phyloP scores from a whole-genome alignment of 805 yeast species.

The Lipomyces starkeyi region DNA sequence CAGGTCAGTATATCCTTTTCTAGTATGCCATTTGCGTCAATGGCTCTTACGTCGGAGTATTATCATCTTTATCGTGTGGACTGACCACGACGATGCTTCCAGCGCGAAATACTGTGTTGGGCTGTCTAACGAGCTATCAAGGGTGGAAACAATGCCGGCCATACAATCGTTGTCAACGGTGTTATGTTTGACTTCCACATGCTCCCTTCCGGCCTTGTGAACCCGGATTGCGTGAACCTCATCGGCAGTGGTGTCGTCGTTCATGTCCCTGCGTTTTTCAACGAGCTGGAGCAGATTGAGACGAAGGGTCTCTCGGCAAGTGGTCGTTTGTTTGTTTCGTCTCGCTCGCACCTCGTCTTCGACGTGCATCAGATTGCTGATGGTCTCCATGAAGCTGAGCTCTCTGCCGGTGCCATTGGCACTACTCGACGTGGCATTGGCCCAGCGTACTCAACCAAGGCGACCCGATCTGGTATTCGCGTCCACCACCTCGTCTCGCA shows the following conservation, averaged over 20 bases:
- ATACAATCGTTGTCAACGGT: conserved; percentile 90
- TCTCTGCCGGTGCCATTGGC: conserved; percentile 83
- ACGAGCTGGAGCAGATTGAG: conserved; percentile 81
- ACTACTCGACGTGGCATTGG: conserved; percentile 99
- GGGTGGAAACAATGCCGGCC: conserved; percentile 99
- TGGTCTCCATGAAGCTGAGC: conserved; percentile 91
- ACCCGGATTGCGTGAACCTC: conserved; percentile 85
- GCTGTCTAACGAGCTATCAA: conserved; percentile 6
- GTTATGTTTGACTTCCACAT: conserved; percentile 96
- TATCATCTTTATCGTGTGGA: conserved; percentile 9
- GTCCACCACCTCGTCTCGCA: conserved; percentile 93
- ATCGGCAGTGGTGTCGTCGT: conserved; percentile 97
- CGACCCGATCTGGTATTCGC: conserved; percentile 94
- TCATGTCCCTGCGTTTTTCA: conserved; percentile 90
- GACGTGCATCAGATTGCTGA: conserved; percentile 98
- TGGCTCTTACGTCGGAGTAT: background rate
- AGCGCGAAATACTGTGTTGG: background rate
- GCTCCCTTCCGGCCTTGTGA: conserved; percentile 98
- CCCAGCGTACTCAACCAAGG: conserved; percentile 96
- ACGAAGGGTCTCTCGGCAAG: conserved; percentile 68
- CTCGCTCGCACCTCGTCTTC: conserved; percentile 94
- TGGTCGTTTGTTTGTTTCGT: conserved; percentile 82
- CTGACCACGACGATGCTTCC: background rate
- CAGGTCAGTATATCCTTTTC: conserved; percentile 41
- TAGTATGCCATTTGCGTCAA: conserved; percentile 1